Evolutionary conservation across 2,329 filamentous ascomycete genomes (phyloP).

Genomic region (Decorospora gaudefroyi): DNA sequence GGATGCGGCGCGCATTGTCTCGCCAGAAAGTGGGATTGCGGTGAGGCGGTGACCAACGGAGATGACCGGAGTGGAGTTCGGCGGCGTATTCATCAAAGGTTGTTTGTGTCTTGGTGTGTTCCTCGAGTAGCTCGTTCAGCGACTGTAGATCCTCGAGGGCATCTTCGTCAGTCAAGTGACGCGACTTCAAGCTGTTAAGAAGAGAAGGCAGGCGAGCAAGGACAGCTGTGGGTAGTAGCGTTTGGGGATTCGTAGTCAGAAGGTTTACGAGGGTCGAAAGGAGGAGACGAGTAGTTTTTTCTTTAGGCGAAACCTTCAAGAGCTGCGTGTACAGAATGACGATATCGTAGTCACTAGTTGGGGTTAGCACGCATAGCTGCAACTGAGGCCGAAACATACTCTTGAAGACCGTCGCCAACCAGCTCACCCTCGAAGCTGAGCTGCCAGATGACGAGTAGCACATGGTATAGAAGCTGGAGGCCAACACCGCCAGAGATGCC

Average conservation of each 20-base stretch:
- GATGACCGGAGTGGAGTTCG: constrained; percentile 81
- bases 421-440: constrained; percentile 81
- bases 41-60: constrained; percentile 92
- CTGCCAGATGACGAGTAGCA: constrained; percentile 93
- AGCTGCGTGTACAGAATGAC: constrained; percentile 91
- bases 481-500: constrained; percentile 76
- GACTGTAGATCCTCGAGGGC: constrained; percentile 56
- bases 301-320: constrained; percentile 89
- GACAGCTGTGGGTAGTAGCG: constrained; percentile 78
- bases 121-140: constrained; percentile 70
- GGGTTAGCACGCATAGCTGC: constrained; percentile 19
- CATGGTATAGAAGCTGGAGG: constrained; percentile 90
- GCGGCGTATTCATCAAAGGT: constrained; percentile 73
- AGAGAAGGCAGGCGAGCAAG: constrained; percentile 76
- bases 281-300: constrained; percentile 93
- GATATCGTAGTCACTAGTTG: constrained; percentile 81
- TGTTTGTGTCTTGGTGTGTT: constrained; percentile 74
- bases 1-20: constrained; percentile 84
- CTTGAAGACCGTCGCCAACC: constrained; percentile 79
- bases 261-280: constrained; percentile 90
- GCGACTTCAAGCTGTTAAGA: constrained; percentile 60
- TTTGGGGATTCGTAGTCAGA: constrained; percentile 70
- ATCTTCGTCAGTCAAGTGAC: constrained; percentile 58
- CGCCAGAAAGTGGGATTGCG: constrained; percentile 86
- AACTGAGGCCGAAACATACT: constrained; percentile 60